Evolutionary conservation across 73 alveolate species (phyloP).

Genomic region (Symbiodinium pilosum): DNA sequence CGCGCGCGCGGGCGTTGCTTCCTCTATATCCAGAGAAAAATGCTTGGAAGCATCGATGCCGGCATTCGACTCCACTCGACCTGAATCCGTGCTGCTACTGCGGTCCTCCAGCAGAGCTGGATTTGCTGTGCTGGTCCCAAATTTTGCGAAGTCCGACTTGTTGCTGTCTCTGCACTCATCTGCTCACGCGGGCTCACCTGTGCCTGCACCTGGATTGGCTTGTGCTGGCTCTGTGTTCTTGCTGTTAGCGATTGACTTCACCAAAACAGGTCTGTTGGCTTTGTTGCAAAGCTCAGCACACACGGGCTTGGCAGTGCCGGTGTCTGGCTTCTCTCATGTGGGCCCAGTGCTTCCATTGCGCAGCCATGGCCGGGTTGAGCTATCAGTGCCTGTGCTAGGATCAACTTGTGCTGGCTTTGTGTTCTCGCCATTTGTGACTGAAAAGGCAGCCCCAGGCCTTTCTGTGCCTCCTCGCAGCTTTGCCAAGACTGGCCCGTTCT

Average conservation of each 20-base stretch:
- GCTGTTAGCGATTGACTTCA: neutral
- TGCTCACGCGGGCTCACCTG: neutral
- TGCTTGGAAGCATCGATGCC: neutral
- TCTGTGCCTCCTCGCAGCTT: neutral
- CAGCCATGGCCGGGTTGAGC: neutral
- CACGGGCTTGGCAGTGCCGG: no score
- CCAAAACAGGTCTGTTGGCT: neutral
- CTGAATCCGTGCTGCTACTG: neutral
- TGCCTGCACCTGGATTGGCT: neutral
- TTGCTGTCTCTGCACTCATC: neutral
- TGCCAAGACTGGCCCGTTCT: neutral
- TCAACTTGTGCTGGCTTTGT: constrained; percentile 25
- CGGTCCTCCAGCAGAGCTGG: neutral
- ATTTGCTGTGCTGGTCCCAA: neutral
- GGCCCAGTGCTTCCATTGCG: neutral
- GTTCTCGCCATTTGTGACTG: neutral
- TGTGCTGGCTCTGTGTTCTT: neutral
- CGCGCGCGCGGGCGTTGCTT: neutral
- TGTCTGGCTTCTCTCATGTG: neutral
- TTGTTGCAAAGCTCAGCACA: neutral
- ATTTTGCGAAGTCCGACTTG: neutral
- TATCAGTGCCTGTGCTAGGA: neutral
- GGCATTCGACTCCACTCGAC: neutral
- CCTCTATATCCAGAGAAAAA: neutral
- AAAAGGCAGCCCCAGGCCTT: neutral